Evolutionary conservation across 441 rosid genomes (phyloP).

Genomic region (Flueggea neowawraea): DNA sequence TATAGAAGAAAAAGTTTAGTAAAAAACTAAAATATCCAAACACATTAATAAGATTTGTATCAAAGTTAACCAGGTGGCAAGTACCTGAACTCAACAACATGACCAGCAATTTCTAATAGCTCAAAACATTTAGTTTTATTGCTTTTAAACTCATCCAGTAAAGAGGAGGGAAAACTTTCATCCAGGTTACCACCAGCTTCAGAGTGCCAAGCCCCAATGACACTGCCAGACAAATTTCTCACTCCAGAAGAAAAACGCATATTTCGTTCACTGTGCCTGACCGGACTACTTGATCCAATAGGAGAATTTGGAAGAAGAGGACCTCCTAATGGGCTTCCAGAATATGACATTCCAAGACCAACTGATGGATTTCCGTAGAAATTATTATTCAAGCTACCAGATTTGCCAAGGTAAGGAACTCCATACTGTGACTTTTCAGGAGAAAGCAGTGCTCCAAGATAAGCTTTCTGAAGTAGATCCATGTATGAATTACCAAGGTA

Average conservation of each 20-base stretch:
- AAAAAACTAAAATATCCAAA: too few species aligned
- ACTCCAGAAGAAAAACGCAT: slow-evolving; percentile 46
- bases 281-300: slow-evolving; percentile 50
- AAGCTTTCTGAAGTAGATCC: slow-evolving; percentile 61
- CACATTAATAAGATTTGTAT: background rate
- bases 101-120: slow-evolving; percentile 63
- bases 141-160: slow-evolving; percentile 70
- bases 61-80: slow-evolving; percentile 1
- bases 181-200: slow-evolving; percentile 43
- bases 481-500: slow-evolving; percentile 44
- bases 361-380: slow-evolving; percentile 47
- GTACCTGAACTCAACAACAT: slow-evolving; percentile 84
- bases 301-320: slow-evolving; percentile 49
- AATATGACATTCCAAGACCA: slow-evolving; percentile 56
- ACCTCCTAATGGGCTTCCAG: slow-evolving; percentile 43
- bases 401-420: slow-evolving; percentile 40
- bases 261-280: slow-evolving; percentile 42
- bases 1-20: background rate
- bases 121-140: slow-evolving; percentile 73
- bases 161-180: slow-evolving; percentile 50
- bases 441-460: slow-evolving; percentile 42
- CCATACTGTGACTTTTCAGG: slow-evolving; percentile 55
- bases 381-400: slow-evolving; percentile 38
- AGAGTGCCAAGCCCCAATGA: slow-evolving; percentile 58
- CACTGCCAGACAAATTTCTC: slow-evolving; percentile 49